phyloP scores from a whole-genome alignment of 805 yeast genomes.

The Metschnikowia baotianmanensis region DNA sequence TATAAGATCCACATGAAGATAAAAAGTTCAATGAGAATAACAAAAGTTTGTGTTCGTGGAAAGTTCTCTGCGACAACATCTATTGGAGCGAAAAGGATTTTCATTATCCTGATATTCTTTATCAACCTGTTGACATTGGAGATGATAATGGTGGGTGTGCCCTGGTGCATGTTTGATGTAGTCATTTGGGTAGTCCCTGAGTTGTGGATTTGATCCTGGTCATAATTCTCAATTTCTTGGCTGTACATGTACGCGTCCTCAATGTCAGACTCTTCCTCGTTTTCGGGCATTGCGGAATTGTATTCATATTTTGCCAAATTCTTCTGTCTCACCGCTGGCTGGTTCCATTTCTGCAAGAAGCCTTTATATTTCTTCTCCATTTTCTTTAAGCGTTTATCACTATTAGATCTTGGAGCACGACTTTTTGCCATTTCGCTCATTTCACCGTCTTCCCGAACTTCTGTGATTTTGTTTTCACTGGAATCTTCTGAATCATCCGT shows the following conservation, averaged over 20 bases:
- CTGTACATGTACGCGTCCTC: too few relatives aligned
- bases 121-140: slow-evolving; percentile 31
- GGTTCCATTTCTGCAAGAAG: slow-evolving; percentile 32
- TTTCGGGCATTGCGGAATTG: too few relatives aligned
- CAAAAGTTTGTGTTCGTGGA: slow-evolving; percentile 39
- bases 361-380: slow-evolving; percentile 19
- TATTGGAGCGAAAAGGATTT: slow-evolving; percentile 38
- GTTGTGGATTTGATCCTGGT: too few relatives aligned
- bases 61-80: slow-evolving; percentile 37
- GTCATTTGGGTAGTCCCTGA: background rate
- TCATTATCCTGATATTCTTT: slow-evolving; percentile 36
- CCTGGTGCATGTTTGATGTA: slow-evolving; percentile 1
- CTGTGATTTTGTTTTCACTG: too few relatives aligned
- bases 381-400: background rate
- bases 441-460: too few relatives aligned
- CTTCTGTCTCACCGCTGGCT: slow-evolving; percentile 19
- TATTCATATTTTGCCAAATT: slow-evolving; percentile 3
- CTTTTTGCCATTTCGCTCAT: background rate
- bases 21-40: slow-evolving; percentile 36
- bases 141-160: slow-evolving; percentile 11
- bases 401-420: background rate
- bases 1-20: slow-evolving; percentile 42
- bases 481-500: background rate
- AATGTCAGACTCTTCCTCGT: too few relatives aligned
- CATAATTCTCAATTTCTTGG: too few relatives aligned